Base-by-base conservation (phyloP, 1,139 yeast species). In the Geotrichum reessii region DNA sequence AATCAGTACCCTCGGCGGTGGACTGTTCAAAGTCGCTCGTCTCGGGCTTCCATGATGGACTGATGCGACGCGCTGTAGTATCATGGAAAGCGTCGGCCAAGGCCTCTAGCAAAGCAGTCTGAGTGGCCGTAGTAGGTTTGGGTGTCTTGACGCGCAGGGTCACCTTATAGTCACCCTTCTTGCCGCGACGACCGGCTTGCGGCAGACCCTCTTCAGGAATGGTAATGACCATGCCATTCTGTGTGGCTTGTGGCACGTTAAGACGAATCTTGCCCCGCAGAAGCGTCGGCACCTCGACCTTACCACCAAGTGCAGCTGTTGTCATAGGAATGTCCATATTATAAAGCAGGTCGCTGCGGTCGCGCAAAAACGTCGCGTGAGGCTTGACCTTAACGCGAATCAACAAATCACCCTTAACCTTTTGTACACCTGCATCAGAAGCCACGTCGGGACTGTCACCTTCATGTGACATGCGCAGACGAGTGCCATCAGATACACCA, bases 261-360 rank as follows among this genome's bases (percentile, higher is more conserved):
- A 93, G 75, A 71, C 91, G 86, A 61, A 95, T 77, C 51, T 70
- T 72, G 47, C 82, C 84, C 5, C 89, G 91, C 64, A 86, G 91
- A 42, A 93, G 81, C 0, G 98, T 92, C 46, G 98, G 98, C 14
- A 93, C 84, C 52, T 86, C 82, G 31, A 93, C 81, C 57, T 83
- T 85, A 42, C 99, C 99, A 60, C 99, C 99, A 54, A 93, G 78
- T 0, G 97, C 93, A 1, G 99, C 99, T 0, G 99, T 93, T 0
- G 99, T 93, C 85, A 91, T 88, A 53, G 95, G 86, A 58, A 93
- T 84, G 52, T 83, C 83, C 56, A 85, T 83, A 44, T 79, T 77
- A 67, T 83, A 80, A 60, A 87, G 72, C 63, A 93, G 79, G 67
- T 87, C 83, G 61, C 81, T 78, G 50, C 87, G 87, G 44, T 77